Evolutionary conservation across 768 basidiomycete species (phyloP), one percentile per base, ranked within the genome.

Genomic region (Rhodotorula toruloides): DNA sequence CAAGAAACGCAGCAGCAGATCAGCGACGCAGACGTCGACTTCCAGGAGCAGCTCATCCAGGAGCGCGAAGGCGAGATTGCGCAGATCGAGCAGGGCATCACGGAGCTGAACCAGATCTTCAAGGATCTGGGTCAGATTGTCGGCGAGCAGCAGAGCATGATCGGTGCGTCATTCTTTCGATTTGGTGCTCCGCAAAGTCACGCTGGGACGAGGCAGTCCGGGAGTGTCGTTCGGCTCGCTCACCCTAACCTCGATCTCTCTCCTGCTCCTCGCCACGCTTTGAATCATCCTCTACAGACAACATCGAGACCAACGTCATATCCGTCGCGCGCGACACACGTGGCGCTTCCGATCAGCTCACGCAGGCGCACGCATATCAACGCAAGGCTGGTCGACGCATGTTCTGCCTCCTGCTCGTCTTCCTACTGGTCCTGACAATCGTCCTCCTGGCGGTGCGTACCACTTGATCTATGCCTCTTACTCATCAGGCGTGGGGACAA

Each of bases 71-170:
- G 82, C 0, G 96, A 98, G 74, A 98, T 98, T 60, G 85, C 89
- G 56, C 92, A 97, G 76, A 99, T 99, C 57, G 96, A 99, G 78
- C 86, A 85, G 12, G 94, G 96, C 12, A 97, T 99, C 61, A 91
- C 94, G 74, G 94, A 99, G 77, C 79, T 99, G 52, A 84, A 89
- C 34, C 91, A 97, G 78, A 97, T 99, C 75, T 98, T 99, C 82
- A 85, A 89, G 55, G 93, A 98, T 78, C 80, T 99, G 52, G 94
- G 93, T 49, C 93, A 91, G 22, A 82, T 99, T 52, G 93, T 99
- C 2, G 85, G 86, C 65, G 90, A 97, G 76, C 96, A 99, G 77
- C 93, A 93, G 19, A 84, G 85, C 56, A 90, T 98, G 89, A 80
- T 99, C 58, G 93, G 94, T 94, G 70, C 57, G 87, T 79, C 29